Base-by-base conservation (phyloP, 169 alveolate species). In the Eimeria sp. region DNA sequence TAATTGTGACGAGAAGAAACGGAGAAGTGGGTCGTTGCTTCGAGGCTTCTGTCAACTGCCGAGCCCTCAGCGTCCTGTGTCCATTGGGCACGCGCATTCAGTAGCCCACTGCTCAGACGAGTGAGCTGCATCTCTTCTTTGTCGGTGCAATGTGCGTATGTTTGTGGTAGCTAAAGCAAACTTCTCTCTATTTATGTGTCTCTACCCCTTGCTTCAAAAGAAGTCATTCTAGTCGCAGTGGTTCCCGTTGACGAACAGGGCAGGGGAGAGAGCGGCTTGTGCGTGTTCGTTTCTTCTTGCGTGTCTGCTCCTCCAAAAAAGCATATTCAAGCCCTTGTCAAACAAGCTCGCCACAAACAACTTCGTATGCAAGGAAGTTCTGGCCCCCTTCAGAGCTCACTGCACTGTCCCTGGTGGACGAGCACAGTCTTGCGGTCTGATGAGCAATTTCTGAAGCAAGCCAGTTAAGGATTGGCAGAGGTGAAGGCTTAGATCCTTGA, bases 61-160 rank as follows among this genome's bases (percentile, higher is more conserved):
- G 75, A 25, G 70, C 70, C 20, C 70, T 16, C 70, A 61, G 70
- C 70, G 34, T 61, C 43, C 43, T 20, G 75, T 7, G 75, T 65
- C 75, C 75, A 65, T 7, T 65, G 75, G 75, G 75, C 75, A 65
- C 75, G 43, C 70, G 70, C 70, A 61, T 25, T 18, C 70, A 18
- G n/a, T 16, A 13, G 20, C n/a, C 27, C 20, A 61, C 70, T 61
- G 5, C 70, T 25, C 27, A 61, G 40, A 34, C 2, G 40, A 34
- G 40, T 61, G n/a, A 18, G n/a, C 2, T 61, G 70, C 70, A 13
- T 61, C 70, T 61, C 7, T 61, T 61, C 70, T 0, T 61, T 61
- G 70, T n/a, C 34, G 0, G 75, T 3, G 22, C 16, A 20, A 65
- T 65, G 14, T 65, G 75, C 43, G 14, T 25, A 25, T 65, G n/a